phyloP scores from a whole-genome alignment of 139 green algal species.

The Asterochloris sp. region DNA sequence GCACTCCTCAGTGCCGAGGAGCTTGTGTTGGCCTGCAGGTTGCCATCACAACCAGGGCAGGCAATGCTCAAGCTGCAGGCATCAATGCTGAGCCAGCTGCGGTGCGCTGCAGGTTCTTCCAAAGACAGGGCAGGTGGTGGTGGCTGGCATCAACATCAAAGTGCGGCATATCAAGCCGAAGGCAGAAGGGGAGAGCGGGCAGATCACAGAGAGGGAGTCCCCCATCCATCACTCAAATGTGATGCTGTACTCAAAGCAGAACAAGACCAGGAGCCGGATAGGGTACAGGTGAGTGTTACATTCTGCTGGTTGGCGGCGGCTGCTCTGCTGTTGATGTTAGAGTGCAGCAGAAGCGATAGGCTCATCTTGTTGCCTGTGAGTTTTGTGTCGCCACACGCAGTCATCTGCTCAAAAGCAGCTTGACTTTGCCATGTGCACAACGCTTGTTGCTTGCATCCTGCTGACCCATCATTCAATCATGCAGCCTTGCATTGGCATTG shows the following conservation, averaged over 20 bases:
- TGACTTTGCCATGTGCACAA: background rate
- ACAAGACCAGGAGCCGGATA: conserved; percentile 66
- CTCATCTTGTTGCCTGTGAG: conserved; percentile 1
- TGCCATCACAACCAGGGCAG: too few relatives aligned
- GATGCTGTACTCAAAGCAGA: conserved; percentile 82
- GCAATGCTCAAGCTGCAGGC: too few relatives aligned
- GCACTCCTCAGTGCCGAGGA: too few relatives aligned
- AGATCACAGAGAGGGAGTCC: conserved; percentile 81
- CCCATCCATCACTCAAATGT: conserved; percentile 97
- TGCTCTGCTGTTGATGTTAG: background rate
- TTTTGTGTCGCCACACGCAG: background rate
- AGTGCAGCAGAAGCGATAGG: background rate
- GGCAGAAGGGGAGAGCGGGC: conserved; percentile 73
- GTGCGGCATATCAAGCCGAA: conserved; percentile 58
- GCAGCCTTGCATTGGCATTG: too few relatives aligned
- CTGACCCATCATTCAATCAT: too few relatives aligned
- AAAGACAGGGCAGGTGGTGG: conserved; percentile 81
- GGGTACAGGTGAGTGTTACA: conserved; percentile 60
- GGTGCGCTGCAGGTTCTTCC: conserved; percentile 40
- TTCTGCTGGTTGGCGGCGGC: background rate
- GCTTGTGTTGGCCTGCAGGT: too few relatives aligned
- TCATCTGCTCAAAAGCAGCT: background rate
- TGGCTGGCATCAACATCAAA: conserved; percentile 94
- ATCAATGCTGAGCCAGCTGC: background rate
- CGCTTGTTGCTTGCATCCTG: background rate